These are phyloP conservation scores for Phytophthora litchii DNA, from an alignment of 352 stramenopile genomes.

Conservation along the genomic window DNA sequence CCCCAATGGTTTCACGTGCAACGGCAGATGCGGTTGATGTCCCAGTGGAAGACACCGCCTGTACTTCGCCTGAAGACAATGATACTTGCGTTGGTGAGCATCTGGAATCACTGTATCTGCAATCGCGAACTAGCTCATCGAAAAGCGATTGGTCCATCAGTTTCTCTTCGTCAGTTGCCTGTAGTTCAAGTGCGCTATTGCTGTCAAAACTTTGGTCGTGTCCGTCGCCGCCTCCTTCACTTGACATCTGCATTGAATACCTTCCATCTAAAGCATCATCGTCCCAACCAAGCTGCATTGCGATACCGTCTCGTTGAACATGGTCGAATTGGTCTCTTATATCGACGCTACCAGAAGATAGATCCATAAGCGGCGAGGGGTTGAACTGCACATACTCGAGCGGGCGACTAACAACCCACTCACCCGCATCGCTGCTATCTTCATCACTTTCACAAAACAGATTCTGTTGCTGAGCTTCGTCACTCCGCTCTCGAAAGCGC, in stretches of 20 bases:
- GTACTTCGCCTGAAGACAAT: slow-evolving; percentile 21
- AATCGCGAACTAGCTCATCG: slow-evolving; percentile 15
- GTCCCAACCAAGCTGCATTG: slow-evolving; percentile 25
- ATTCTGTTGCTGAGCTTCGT: slow-evolving; percentile 18
- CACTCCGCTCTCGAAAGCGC: slow-evolving; percentile 12
- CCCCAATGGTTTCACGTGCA: slow-evolving; percentile 15
- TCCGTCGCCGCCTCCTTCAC: slow-evolving; percentile 27
- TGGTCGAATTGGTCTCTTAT: slow-evolving; percentile 31
- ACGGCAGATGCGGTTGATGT: slow-evolving; percentile 14
- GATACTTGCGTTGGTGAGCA: slow-evolving; percentile 15
- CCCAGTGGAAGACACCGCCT: slow-evolving; percentile 22
- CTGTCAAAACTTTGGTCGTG: slow-evolving; percentile 36
- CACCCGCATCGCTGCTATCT: slow-evolving; percentile 28
- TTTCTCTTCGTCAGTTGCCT: slow-evolving; percentile 31
- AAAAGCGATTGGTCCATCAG: slow-evolving; percentile 25
- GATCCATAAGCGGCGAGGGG: slow-evolving; percentile 19
- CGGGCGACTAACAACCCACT: slow-evolving; percentile 23
- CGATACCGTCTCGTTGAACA: slow-evolving; percentile 14
- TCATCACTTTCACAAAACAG: slow-evolving; percentile 37
- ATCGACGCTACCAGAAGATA: slow-evolving; percentile 37
- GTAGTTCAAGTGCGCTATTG: slow-evolving; percentile 35
- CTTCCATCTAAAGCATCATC: slow-evolving; percentile 13
- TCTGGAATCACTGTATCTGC: slow-evolving; percentile 11
- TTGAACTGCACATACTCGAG: slow-evolving; percentile 31
- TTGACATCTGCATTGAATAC: slow-evolving; percentile 25